Percentiles rank a stretch among this genome's conserved stretches.
Evolutionary conservation across 202 grass and related monocot genomes (phyloP).

Genomic region (Saccharum hybrid): DNA sequence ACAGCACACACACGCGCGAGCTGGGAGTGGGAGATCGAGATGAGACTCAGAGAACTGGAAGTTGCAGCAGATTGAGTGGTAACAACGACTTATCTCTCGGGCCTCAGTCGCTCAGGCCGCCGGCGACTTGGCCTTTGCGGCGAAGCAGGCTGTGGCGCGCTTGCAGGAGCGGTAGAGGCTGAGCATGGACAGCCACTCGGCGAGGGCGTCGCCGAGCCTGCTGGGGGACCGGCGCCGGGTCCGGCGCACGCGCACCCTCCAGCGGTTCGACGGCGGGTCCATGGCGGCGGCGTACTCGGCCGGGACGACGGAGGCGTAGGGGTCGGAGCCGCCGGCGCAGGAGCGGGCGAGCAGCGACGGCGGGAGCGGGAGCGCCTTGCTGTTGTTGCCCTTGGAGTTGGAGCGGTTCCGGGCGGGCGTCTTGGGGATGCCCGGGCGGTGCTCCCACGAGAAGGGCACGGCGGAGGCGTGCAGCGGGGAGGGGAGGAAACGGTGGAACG

Average conservation of each 20-base stretch:
- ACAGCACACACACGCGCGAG: not conserved
- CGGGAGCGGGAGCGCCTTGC: conserved; percentile 43
- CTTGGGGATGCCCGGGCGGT: conserved; percentile 61
- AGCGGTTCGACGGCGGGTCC: not conserved
- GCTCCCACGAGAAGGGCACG: conserved; percentile 64
- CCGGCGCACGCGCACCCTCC: not conserved
- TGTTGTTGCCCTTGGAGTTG: not conserved
- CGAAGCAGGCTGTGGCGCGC: conserved; percentile 54
- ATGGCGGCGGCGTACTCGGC: conserved; percentile 41
- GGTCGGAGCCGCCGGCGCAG: conserved; percentile 38
- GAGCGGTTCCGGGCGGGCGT: conserved; percentile 28
- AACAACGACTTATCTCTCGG: conserved; percentile 19
- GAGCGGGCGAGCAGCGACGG: conserved; percentile 50
- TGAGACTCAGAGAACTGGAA: too few relatives aligned
- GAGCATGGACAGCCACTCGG: conserved; percentile 49
- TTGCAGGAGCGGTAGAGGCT: conserved; percentile 68
- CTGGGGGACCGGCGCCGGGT: conserved; percentile 10
- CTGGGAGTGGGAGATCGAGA: not conserved
- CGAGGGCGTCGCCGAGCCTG: conserved; percentile 42
- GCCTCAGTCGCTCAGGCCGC: not conserved
- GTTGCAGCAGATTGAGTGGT: not conserved
- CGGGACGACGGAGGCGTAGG: conserved; percentile 35
- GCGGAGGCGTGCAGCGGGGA: conserved; percentile 39
- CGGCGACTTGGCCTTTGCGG: conserved; percentile 33
- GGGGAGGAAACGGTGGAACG: conserved; percentile 50